Evolutionary conservation across 805 yeast genomes (phyloP).

Genomic region (Yamadazyma sp.): DNA sequence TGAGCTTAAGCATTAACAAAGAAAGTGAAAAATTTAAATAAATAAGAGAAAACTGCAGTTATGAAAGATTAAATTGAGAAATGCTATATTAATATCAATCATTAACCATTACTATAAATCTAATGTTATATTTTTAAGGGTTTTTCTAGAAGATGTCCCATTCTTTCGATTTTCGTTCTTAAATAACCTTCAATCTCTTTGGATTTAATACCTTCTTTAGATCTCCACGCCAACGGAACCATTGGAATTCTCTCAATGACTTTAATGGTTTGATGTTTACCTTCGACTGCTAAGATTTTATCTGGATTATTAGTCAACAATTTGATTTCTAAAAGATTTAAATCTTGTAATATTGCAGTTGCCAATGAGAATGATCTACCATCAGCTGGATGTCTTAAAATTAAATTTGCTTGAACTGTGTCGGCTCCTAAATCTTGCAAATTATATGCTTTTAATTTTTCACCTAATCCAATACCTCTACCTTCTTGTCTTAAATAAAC

Average conservation of each 20-base stretch:
- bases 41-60: no score
- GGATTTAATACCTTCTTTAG: constrained; percentile 62
- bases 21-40: no score
- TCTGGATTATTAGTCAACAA: constrained; percentile 94
- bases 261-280: constrained; percentile 65
- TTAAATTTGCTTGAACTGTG: constrained; percentile 91
- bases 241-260: constrained; percentile 92
- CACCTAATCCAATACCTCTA: constrained; percentile 98
- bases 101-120: neutral
- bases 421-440: constrained; percentile 98
- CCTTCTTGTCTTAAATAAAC: constrained; percentile 98
- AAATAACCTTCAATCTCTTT: constrained; percentile 90
- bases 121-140: constrained; percentile 7
- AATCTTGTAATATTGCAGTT: constrained; percentile 84
- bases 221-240: constrained; percentile 91
- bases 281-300: constrained; percentile 92
- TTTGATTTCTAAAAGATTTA: constrained; percentile 69
- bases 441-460: constrained; percentile 93
- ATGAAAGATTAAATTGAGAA: neutral
- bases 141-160: constrained; percentile 80
- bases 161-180: constrained; percentile 89
- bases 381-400: constrained; percentile 96
- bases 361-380: constrained; percentile 93
- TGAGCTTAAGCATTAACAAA: no score
- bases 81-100: neutral